Percentiles rank a stretch among this genome's conserved stretches.
phyloP scores from a whole-genome alignment of 78 protist genomes.

The Dictyostelium purpureum region DNA sequence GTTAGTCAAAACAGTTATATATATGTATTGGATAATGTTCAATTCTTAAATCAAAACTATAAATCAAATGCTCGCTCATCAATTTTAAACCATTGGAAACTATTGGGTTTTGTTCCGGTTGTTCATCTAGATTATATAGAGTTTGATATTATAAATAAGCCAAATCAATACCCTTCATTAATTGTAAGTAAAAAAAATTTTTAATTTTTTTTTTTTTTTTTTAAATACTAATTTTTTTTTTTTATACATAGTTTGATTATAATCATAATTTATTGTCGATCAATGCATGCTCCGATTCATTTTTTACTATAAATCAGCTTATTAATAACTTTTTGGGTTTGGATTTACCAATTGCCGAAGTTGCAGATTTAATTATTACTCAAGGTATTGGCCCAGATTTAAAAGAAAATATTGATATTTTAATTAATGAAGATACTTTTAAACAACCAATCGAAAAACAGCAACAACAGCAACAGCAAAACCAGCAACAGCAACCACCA shows the following conservation, averaged over 20 bases:
- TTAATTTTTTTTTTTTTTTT: background rate
- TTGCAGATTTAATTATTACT: conserved; percentile 55
- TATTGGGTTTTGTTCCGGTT: conserved; percentile 25
- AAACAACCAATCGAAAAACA: background rate
- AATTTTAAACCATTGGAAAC: conserved; percentile 35
- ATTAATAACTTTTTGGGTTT: conserved; percentile 71
- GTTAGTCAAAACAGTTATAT: conserved; percentile 46
- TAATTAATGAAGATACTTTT: conserved; percentile 70
- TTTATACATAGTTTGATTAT: conserved; percentile 17
- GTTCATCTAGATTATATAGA: conserved; percentile 50
- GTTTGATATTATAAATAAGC: background rate
- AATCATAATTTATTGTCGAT: conserved; percentile 41
- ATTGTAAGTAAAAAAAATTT: background rate
- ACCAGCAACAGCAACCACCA: background rate
- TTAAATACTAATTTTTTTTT: background rate
- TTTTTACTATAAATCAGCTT: conserved; percentile 29
- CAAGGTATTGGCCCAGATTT: conserved; percentile 67
- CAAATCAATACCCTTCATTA: conserved; percentile 10
- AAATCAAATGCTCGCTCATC: background rate
- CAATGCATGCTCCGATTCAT: conserved; percentile 68
- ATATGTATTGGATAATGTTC: conserved; percentile 29
- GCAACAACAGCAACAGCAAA: background rate
- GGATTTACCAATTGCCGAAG: conserved; percentile 67
- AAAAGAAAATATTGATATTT: conserved; percentile 71
- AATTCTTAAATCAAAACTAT: background rate